Evolutionary conservation across 2,329 filamentous ascomycete genomes (phyloP).

Genomic region (Colletotrichum sp.): DNA sequence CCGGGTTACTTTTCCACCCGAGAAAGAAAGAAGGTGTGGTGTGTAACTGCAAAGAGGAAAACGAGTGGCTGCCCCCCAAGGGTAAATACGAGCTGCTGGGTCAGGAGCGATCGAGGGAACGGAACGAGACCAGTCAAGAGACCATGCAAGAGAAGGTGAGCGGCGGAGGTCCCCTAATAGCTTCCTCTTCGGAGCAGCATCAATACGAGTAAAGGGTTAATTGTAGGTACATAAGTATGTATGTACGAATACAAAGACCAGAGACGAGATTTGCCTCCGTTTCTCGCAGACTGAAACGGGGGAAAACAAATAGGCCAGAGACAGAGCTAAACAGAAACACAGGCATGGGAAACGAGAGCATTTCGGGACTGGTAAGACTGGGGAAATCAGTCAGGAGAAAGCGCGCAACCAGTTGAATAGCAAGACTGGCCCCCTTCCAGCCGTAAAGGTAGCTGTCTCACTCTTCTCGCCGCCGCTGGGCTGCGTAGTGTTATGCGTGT

Average conservation of each 20-base stretch:
- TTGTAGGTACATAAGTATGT: not conserved
- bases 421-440: not conserved
- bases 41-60: not conserved
- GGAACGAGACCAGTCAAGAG: not conserved
- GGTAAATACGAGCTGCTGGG: constrained; percentile 9
- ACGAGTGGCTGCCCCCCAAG: not conserved
- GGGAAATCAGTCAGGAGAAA: not conserved
- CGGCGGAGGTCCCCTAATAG: constrained; percentile 11
- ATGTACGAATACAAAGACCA: not conserved
- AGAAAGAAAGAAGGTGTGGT: not conserved
- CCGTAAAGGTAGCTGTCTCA: constrained; percentile 11
- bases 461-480: not conserved
- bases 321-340: not conserved
- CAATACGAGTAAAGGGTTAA: constrained; percentile 1
- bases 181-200: not conserved
- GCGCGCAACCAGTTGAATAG: constrained; percentile 9
- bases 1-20: not conserved
- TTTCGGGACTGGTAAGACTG: constrained; percentile 17
- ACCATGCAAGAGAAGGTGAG: not conserved
- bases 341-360: not conserved
- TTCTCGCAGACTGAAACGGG: not conserved
- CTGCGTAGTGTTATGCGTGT: not conserved
- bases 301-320: constrained; percentile 3
- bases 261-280: constrained; percentile 2
- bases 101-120: not conserved